These are phyloP conservation scores for Sonneratia alba DNA, from an alignment of 345 rosid species.

Conservation along the genomic window DNA sequence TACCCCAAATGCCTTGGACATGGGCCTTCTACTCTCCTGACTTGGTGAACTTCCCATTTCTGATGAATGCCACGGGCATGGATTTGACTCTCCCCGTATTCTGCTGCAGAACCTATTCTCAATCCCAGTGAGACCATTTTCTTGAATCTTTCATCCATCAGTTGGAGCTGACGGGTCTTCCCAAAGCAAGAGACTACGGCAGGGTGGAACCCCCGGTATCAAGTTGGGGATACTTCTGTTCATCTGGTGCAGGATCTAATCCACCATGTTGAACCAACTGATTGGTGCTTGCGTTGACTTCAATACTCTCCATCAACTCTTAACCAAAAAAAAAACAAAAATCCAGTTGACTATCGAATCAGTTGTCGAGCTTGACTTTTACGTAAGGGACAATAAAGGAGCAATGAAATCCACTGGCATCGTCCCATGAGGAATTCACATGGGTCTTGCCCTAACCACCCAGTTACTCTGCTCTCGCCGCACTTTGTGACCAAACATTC, in stretches of 20 bases:
- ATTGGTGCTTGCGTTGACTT: slow-evolving; percentile 18
- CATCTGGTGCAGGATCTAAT: slow-evolving; percentile 29
- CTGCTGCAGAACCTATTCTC: no score
- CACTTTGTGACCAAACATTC: not conserved
- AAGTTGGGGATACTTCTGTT: slow-evolving; percentile 21
- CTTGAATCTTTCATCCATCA: slow-evolving; percentile 48
- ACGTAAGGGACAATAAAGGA: not conserved
- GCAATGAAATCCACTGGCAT: not conserved
- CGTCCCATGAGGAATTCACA: slow-evolving; percentile 1
- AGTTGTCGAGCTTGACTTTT: not conserved
- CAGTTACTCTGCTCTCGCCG: not conserved
- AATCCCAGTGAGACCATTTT: slow-evolving; percentile 37
- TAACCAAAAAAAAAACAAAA: no score
- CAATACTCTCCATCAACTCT: no score
- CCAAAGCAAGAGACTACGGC: slow-evolving; percentile 57
- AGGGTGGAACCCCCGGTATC: slow-evolving; percentile 25
- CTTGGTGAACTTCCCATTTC: slow-evolving; percentile 33
- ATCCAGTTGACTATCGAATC: not conserved
- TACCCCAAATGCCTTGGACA: slow-evolving; percentile 42
- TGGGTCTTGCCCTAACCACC: not conserved
- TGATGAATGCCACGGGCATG: slow-evolving; percentile 41
- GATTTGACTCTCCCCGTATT: slow-evolving; percentile 39
- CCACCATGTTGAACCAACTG: slow-evolving; percentile 25
- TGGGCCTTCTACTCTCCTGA: slow-evolving; percentile 29
- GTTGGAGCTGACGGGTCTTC: slow-evolving; percentile 40